A percentile compares a stretch with the other conserved stretches of the same genome.
Evolutionary conservation across 2,329 filamentous ascomycete genomes (phyloP).

Genomic region (Acephala macrosclerotiorum): DNA sequence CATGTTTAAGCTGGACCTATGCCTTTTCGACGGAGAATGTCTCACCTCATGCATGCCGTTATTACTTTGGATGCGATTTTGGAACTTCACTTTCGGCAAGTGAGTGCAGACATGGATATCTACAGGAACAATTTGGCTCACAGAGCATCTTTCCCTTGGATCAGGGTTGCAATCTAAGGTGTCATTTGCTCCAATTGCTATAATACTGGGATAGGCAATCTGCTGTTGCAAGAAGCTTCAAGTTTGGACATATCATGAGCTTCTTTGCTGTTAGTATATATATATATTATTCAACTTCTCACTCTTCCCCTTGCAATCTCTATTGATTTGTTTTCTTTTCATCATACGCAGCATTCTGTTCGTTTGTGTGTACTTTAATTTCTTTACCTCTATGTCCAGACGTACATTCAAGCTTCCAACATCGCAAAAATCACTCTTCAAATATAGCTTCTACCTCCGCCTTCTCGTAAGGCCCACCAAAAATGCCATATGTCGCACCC

Average conservation of each 20-base stretch:
- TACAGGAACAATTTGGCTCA: neutral
- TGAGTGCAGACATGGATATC: neutral
- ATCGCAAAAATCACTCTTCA: neutral
- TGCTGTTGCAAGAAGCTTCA: neutral
- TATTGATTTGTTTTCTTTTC: too few relatives aligned
- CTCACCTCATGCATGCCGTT: too few relatives aligned
- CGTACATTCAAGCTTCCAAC: too few relatives aligned
- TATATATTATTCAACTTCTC: neutral
- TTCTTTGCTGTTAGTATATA: neutral
- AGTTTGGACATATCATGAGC: slow-evolving; percentile 3
- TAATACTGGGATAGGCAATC: neutral
- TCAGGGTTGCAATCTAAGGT: neutral
- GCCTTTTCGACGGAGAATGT: too few relatives aligned
- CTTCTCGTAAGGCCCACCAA: neutral
- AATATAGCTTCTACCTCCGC: neutral
- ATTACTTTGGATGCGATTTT: too few relatives aligned
- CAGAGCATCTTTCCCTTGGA: neutral
- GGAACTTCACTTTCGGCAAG: neutral
- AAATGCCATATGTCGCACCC: neutral
- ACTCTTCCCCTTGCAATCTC: neutral
- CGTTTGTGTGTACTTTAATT: too few relatives aligned
- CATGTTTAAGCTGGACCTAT: too few relatives aligned
- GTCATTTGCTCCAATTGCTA: neutral
- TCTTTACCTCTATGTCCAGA: too few relatives aligned
- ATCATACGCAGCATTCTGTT: too few relatives aligned